Evolutionary conservation across 129 eudicot genomes (phyloP).

Genomic region (Dittrichia graveolens): DNA sequence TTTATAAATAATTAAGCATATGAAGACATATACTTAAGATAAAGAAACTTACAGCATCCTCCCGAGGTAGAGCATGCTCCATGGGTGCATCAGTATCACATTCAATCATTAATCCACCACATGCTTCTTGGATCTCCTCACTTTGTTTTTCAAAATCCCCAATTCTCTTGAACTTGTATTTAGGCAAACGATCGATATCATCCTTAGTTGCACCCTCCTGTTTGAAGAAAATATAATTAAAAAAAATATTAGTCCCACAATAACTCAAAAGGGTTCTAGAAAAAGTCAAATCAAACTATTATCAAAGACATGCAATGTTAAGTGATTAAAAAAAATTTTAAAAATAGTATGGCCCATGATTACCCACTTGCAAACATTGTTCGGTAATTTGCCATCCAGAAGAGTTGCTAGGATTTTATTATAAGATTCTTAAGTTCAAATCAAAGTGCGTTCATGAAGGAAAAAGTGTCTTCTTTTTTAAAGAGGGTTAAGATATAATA

Average conservation of each 20-base stretch:
- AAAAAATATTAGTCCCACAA: no score
- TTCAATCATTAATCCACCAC: slow-evolving; percentile 81
- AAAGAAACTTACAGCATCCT: slow-evolving; percentile 72
- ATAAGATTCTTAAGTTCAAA: no score
- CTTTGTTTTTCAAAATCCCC: slow-evolving; percentile 51
- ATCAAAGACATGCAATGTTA: background rate
- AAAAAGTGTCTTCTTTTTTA: no score
- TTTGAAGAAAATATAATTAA: background rate
- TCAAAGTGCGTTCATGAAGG: no score
- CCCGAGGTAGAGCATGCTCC: slow-evolving; percentile 65
- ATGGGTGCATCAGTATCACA: slow-evolving; percentile 67
- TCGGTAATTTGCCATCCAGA: no score
- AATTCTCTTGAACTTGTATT: slow-evolving; percentile 32
- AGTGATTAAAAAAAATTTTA: background rate
- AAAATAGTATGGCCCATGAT: no score
- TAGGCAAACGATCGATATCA: slow-evolving; percentile 39
- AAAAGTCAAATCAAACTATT: background rate
- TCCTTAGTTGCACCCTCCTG: slow-evolving; percentile 43
- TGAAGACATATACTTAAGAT: background rate
- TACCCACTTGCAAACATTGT: no score
- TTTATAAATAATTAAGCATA: background rate
- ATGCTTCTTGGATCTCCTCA: slow-evolving; percentile 74
- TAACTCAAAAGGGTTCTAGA: no score
- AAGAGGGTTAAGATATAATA: no score
- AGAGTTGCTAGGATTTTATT: no score